These are phyloP conservation scores for Kurtzmaniella natalensis DNA, from an alignment of 1,139 yeast genomes.

Conservation along the genomic window DNA sequence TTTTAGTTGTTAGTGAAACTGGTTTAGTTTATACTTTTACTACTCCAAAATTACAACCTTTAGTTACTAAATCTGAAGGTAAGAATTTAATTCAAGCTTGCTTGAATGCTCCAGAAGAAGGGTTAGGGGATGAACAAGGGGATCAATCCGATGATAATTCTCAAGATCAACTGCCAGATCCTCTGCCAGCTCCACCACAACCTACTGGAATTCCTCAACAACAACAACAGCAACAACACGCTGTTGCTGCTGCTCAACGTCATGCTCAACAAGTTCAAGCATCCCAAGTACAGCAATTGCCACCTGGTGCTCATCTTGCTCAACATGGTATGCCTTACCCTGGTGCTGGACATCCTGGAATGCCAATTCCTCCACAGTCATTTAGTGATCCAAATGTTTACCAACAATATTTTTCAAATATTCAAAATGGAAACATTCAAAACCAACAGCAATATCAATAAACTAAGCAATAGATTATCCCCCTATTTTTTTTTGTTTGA, in stretches of 20 bases:
- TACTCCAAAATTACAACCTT: conserved; percentile 95
- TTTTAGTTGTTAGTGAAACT: conserved; percentile 93
- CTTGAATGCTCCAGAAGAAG: conserved; percentile 84
- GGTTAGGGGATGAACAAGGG: conserved; percentile 55
- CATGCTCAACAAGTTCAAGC: conserved; percentile 9
- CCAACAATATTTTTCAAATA: conserved; percentile 57
- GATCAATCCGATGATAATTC: conserved; percentile 57
- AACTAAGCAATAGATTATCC: no score
- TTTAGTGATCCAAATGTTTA: conserved; percentile 40
- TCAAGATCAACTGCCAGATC: conserved; percentile 35
- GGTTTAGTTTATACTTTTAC: conserved; percentile 98
- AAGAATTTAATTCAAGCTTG: conserved; percentile 96
- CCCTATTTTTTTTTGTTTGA: no score
- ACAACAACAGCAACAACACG: conserved; percentile 33
- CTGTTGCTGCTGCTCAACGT: conserved; percentile 25
- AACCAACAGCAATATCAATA: conserved; percentile 36
- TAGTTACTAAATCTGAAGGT: conserved; percentile 96
- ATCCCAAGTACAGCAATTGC: conserved; percentile 30
- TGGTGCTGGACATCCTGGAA: conserved; percentile 34
- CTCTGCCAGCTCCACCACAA: conserved; percentile 28
- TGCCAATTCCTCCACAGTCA: conserved; percentile 23
- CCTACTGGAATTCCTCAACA: conserved; percentile 16
- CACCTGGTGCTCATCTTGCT: conserved; percentile 46
- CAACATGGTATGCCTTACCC: conserved; percentile 43
- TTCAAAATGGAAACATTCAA: conserved; percentile 45